Evolutionary conservation across 768 basidiomycete genomes (phyloP).

Genomic region (Boletus sensibilis): DNA sequence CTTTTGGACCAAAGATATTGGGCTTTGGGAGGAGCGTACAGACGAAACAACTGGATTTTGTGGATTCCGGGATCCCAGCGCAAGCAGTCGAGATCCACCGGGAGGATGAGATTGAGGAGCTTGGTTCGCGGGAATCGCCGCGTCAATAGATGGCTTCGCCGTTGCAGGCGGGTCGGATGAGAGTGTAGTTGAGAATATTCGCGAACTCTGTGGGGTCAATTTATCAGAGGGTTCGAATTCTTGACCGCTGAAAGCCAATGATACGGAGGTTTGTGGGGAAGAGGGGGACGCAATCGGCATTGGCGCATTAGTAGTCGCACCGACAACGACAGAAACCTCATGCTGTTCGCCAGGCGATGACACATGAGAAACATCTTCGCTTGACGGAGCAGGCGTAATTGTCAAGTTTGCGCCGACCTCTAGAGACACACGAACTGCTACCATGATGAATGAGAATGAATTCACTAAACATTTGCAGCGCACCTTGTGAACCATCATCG

Average conservation of each 20-base stretch:
- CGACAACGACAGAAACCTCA: neutral
- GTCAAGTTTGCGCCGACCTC: slow-evolving; percentile 11
- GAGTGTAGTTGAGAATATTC: slow-evolving; percentile 36
- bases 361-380: slow-evolving; percentile 13
- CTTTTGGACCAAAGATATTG: slow-evolving; percentile 24
- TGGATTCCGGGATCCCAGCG: slow-evolving; percentile 32
- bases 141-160: slow-evolving; percentile 36
- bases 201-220: slow-evolving; percentile 32
- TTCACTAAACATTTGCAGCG: neutral
- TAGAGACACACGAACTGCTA: slow-evolving; percentile 7
- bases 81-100: slow-evolving; percentile 44
- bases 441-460: slow-evolving; percentile 12
- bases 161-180: slow-evolving; percentile 19
- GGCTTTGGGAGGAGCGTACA: slow-evolving; percentile 26
- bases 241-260: slow-evolving; percentile 6
- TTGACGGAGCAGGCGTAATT: slow-evolving; percentile 1
- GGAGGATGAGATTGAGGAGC: slow-evolving; percentile 39
- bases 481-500: slow-evolving; percentile 22
- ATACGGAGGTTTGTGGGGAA: slow-evolving; percentile 9
- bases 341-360: slow-evolving; percentile 18
- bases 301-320: slow-evolving; percentile 2
- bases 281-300: slow-evolving; percentile 12
- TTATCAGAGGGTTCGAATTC: slow-evolving; percentile 22
- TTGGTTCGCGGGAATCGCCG: slow-evolving; percentile 38
- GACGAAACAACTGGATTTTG: slow-evolving; percentile 20